Percentiles rank a stretch among this genome's conserved stretches.
These are phyloP conservation scores for Microdochium nivale DNA, from an alignment of 2,329 filamentous ascomycete species.

Conservation along the genomic window DNA sequence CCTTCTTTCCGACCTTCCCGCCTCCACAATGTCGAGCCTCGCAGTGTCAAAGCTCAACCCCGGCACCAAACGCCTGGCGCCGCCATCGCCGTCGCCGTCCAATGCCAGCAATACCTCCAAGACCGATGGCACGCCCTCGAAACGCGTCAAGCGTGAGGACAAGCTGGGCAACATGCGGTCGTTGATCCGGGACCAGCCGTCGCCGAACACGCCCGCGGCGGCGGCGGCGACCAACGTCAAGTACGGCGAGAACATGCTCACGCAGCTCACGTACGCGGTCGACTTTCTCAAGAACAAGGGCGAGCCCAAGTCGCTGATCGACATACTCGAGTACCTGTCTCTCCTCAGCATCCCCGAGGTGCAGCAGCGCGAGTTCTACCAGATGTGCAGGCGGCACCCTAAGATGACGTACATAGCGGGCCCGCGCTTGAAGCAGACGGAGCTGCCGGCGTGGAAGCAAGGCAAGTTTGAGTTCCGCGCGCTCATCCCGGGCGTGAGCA, in stretches of 20 bases:
- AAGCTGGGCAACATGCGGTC: slow-evolving; percentile 8
- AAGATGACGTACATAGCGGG: slow-evolving; percentile 42
- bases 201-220: slow-evolving; percentile 20
- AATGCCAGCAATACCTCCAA: slow-evolving; percentile 38
- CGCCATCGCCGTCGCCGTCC: slow-evolving; percentile 55
- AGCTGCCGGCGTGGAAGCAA: slow-evolving; percentile 54
- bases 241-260: slow-evolving; percentile 73
- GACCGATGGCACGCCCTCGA: slow-evolving; percentile 51
- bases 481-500: slow-evolving; percentile 69
- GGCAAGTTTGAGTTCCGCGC: slow-evolving; percentile 80
- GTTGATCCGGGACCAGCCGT: slow-evolving; percentile 10
- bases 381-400: slow-evolving; percentile 58
- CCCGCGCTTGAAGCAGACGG: slow-evolving; percentile 34
- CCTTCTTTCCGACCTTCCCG: slow-evolving; percentile 17
- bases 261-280: slow-evolving; percentile 80
- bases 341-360: slow-evolving; percentile 54
- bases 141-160: slow-evolving; percentile 50
- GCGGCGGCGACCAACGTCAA: slow-evolving; percentile 51
- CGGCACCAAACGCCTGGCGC: slow-evolving; percentile 42
- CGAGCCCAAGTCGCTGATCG: slow-evolving; percentile 59
- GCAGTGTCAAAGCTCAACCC: slow-evolving; percentile 54
- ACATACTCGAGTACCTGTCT: slow-evolving; percentile 75
- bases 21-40: slow-evolving; percentile 52
- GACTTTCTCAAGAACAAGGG: slow-evolving; percentile 69
- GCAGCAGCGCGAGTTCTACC: slow-evolving; percentile 55